phyloP scores from a whole-genome alignment of 2,329 filamentous ascomycete genomes.

The Dactylellina drechsleri region DNA sequence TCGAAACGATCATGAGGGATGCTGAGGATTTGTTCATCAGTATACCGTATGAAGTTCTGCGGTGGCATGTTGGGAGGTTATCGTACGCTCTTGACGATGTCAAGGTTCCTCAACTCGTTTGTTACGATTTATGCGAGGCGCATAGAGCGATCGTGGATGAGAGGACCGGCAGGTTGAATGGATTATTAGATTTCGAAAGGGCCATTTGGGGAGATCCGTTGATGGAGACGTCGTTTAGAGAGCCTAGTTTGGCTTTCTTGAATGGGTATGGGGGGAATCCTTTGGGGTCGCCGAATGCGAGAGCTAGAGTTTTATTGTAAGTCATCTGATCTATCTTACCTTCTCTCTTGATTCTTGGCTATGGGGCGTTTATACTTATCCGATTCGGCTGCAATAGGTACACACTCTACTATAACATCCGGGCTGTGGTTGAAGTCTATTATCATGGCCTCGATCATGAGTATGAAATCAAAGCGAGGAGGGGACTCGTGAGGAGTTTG shows the following conservation, averaged over 20 bases:
- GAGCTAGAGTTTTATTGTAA: slow-evolving; percentile 44
- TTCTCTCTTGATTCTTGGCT: background rate
- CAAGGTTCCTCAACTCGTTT: slow-evolving; percentile 66
- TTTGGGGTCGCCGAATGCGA: slow-evolving; percentile 19
- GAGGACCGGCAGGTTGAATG: slow-evolving; percentile 52
- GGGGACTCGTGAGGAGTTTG: slow-evolving; percentile 45
- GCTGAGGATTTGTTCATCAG: slow-evolving; percentile 71
- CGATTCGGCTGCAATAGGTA: slow-evolving; percentile 17
- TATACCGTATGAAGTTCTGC: slow-evolving; percentile 69
- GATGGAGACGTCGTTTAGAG: slow-evolving; percentile 54
- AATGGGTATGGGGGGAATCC: slow-evolving; percentile 57
- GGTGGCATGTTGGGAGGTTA: slow-evolving; percentile 67
- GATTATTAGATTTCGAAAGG: slow-evolving; percentile 57
- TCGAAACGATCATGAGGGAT: slow-evolving; percentile 70
- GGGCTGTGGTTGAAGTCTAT: slow-evolving; percentile 49
- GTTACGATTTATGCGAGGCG: slow-evolving; percentile 66
- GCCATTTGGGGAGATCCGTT: slow-evolving; percentile 58
- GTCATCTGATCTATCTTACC: slow-evolving; percentile 2
- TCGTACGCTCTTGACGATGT: slow-evolving; percentile 67
- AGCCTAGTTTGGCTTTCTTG: slow-evolving; percentile 52
- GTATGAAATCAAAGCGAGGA: slow-evolving; percentile 38
- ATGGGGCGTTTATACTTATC: too few relatives aligned
- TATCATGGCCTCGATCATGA: slow-evolving; percentile 45
- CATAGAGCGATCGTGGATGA: slow-evolving; percentile 55
- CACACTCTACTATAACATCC: slow-evolving; percentile 45